Evolutionary conservation across 2,329 filamentous ascomycete genomes (phyloP), one percentile per base, ranked within the genome.

Genomic region (Anthostomella pinea): DNA sequence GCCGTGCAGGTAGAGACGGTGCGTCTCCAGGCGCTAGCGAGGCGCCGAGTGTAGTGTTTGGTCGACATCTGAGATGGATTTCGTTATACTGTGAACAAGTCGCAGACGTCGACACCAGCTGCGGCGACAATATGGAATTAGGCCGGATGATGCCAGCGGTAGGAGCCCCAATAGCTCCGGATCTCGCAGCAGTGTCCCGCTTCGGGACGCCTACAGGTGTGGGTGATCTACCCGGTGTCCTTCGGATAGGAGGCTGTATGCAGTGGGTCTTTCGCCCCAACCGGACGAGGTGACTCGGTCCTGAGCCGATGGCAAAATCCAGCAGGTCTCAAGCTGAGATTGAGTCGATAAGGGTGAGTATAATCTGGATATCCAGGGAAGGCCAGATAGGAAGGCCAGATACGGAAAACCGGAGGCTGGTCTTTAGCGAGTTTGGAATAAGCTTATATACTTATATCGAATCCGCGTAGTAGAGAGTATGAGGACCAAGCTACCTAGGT

Each of bases 41-140:
- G 33, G 41, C 47, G 51, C 41, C 43, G 33, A 24, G 42, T 27
- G 14, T 50, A 36, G 20, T 41, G 28, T 34, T 32, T 56, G 22
- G 45, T 40, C 27, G 41, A 52, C 53, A 56, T 56, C 20, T 22
- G 21, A 29, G 13, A 17, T 15, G 13, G 21, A 5, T 31, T 15
- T 21, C 10, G 18, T 35, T 8, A 8, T n/a, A 9, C 19, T 9
- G 7, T 11, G 5, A 13, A 14, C 14, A n/a, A n/a, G n/a, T n/a
- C n/a, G n/a, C n/a, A n/a, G n/a, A n/a, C n/a, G n/a, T n/a, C n/a
- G n/a, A n/a, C n/a, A n/a, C n/a, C n/a, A n/a, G n/a, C n/a, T n/a
- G n/a, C n/a, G n/a, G n/a, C n/a, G n/a, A n/a, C n/a, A n/a, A n/a
- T n/a, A n/a, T n/a, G n/a, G n/a, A n/a, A n/a, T n/a, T n/a, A n/a